A percentile compares a stretch with the other conserved stretches of the same genome.
phyloP scores from a whole-genome alignment of 768 basidiomycete species.

The Trametes elegans region DNA sequence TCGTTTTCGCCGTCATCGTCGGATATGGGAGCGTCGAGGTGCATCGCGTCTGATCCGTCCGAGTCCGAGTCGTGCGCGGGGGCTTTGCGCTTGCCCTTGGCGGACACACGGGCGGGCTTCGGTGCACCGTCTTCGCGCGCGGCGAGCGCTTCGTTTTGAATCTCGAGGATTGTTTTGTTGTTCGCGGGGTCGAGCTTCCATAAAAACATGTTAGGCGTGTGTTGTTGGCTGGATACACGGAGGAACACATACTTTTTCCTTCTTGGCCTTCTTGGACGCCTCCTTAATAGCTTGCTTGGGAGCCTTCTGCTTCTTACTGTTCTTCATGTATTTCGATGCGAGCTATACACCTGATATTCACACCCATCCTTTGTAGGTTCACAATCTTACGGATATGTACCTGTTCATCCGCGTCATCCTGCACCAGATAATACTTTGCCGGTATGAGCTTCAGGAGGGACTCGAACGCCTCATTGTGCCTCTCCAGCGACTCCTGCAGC shows the following conservation, averaged over 20 bases:
- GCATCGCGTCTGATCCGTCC: conserved; percentile 34
- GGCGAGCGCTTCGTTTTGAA: conserved; percentile 55
- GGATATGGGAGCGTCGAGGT: conserved; percentile 38
- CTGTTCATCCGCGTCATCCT: conserved; percentile 65
- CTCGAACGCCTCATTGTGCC: conserved; percentile 87
- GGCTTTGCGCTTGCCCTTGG: conserved; percentile 52
- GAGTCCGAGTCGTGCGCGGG: conserved; percentile 30
- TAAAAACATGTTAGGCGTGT: not conserved
- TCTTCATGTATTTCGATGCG: conserved; percentile 75
- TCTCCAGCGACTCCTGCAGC: conserved; percentile 66
- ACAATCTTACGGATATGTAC: conserved; percentile 24
- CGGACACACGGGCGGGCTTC: conserved; percentile 9
- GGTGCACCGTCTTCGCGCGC: conserved; percentile 21
- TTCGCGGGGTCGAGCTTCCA: conserved; percentile 91
- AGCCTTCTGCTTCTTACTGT: conserved; percentile 76
- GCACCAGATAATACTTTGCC: conserved; percentile 80
- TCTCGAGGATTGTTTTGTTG: conserved; percentile 73
- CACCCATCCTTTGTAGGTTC: not conserved
- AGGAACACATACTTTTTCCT: conserved; percentile 64
- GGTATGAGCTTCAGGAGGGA: conserved; percentile 83
- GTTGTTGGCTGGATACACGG: not conserved
- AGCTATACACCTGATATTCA: conserved; percentile 32
- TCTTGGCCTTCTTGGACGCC: conserved; percentile 83
- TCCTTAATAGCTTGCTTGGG: conserved; percentile 88
- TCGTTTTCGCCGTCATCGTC: conserved; percentile 30